Evolutionary conservation across 306 rosid species (phyloP).

Genomic region (Prunus mira): DNA sequence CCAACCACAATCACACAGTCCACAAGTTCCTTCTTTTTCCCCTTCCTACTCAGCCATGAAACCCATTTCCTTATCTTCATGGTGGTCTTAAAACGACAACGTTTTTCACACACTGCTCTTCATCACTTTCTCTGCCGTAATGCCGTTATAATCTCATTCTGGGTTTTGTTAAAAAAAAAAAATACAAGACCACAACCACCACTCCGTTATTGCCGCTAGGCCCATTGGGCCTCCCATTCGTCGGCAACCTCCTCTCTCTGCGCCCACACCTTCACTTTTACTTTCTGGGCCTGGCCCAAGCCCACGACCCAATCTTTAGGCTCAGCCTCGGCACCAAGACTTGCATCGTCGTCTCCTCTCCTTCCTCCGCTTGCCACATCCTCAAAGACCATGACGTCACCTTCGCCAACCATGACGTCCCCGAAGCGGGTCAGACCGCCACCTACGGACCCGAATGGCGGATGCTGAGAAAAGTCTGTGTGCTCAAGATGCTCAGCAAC

Average conservation of each 20-base stretch:
- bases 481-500: slow-evolving; percentile 63
- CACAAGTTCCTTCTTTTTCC: no score
- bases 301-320: slow-evolving; percentile 55
- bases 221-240: slow-evolving; percentile 58
- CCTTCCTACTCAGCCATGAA: no score
- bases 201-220: slow-evolving; percentile 45
- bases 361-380: slow-evolving; percentile 46
- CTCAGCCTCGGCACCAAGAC: slow-evolving; percentile 59
- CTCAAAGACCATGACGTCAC: slow-evolving; percentile 59
- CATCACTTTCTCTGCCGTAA: background rate
- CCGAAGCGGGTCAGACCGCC: slow-evolving; percentile 28
- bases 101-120: no score
- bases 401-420: slow-evolving; percentile 79
- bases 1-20: no score
- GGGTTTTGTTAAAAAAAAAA: slow-evolving; percentile 11
- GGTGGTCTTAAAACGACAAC: no score
- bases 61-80: no score
- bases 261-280: slow-evolving; percentile 75
- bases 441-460: slow-evolving; percentile 70
- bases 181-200: background rate
- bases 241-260: slow-evolving; percentile 67
- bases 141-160: background rate
- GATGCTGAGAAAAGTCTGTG: slow-evolving; percentile 69
- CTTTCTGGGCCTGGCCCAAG: slow-evolving; percentile 40
- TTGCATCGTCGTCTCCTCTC: slow-evolving; percentile 47